A percentile compares a stretch with the other conserved stretches of the same genome.
phyloP scores from a whole-genome alignment of 306 rosid genomes.

The Quercus aquifolioides region DNA sequence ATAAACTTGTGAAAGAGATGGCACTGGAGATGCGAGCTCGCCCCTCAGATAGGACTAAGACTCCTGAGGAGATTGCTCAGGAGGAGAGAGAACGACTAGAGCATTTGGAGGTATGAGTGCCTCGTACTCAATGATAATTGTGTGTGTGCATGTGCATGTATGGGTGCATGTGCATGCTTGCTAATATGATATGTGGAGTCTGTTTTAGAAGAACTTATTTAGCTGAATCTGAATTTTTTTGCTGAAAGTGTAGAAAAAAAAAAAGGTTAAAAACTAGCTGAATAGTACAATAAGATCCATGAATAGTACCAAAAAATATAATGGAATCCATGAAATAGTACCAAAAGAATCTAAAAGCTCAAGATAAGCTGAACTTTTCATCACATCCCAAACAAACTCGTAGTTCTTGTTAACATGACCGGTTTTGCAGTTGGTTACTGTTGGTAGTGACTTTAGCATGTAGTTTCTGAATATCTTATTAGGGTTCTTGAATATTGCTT shows the following conservation, averaged over 20 bases:
- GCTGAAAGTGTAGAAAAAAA: too few relatives aligned
- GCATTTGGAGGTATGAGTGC: slow-evolving; percentile 63
- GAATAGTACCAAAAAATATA: too few relatives aligned
- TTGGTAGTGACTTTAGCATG: not conserved
- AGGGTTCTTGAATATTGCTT: not conserved
- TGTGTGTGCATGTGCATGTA: not conserved
- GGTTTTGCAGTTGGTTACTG: not conserved
- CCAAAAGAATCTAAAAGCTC: too few relatives aligned
- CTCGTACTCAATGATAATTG: not conserved
- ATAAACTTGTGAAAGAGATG: slow-evolving; percentile 67
- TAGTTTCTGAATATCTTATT: not conserved
- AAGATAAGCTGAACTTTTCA: too few relatives aligned
- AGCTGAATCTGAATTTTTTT: rapidly evolving
- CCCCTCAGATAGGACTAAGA: slow-evolving; percentile 83
- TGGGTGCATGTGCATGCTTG: not conserved
- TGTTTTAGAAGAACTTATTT: too few relatives aligned
- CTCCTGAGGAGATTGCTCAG: slow-evolving; percentile 90
- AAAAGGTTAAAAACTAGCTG: too few relatives aligned
- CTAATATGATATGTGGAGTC: not conserved
- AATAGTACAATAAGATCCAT: too few relatives aligned
- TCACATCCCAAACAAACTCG: not conserved
- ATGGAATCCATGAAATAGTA: too few relatives aligned
- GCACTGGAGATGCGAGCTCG: slow-evolving; percentile 84
- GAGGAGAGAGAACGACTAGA: slow-evolving; percentile 85
- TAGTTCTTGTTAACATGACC: not conserved